phyloP scores from a whole-genome alignment of 441 rosid genomes.

The Bocquillonia castaneifolia region DNA sequence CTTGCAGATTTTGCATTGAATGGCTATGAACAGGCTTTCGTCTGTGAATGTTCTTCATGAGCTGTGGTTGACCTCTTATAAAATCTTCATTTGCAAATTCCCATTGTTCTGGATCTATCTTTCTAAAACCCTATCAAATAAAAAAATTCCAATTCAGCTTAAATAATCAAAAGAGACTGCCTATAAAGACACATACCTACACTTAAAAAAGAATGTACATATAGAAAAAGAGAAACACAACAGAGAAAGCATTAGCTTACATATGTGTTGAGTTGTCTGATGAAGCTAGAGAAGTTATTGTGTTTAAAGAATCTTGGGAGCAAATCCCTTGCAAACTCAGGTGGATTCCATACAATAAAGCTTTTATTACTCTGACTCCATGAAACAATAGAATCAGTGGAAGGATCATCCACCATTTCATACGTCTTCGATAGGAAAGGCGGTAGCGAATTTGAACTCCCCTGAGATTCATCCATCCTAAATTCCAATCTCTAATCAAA shows the following conservation, averaged over 20 bases:
- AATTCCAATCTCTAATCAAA: constrained; percentile 21
- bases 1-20: constrained; percentile 57
- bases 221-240: neutral
- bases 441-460: constrained; percentile 65
- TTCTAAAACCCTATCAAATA: constrained; percentile 71
- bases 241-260: constrained; percentile 41
- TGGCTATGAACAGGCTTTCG: constrained; percentile 93
- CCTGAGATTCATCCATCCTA: constrained; percentile 71
- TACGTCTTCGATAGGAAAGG: constrained; percentile 83
- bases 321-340: constrained; percentile 60
- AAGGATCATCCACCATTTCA: constrained; percentile 87
- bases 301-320: constrained; percentile 90
- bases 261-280: constrained; percentile 95
- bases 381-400: constrained; percentile 64
- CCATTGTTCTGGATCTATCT: constrained; percentile 83
- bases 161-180: neutral
- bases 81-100: constrained; percentile 90
- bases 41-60: constrained; percentile 83
- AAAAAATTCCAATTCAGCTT: constrained; percentile 18
- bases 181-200: neutral
- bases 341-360: constrained; percentile 78
- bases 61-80: constrained; percentile 59
- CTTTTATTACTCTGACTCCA: constrained; percentile 71
- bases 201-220: neutral
- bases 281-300: constrained; percentile 88